A percentile compares a stretch with the other conserved stretches of the same genome.
phyloP scores from a whole-genome alignment of 192 early-diverging fungal genomes.

The Irineochytrium annulatum region DNA sequence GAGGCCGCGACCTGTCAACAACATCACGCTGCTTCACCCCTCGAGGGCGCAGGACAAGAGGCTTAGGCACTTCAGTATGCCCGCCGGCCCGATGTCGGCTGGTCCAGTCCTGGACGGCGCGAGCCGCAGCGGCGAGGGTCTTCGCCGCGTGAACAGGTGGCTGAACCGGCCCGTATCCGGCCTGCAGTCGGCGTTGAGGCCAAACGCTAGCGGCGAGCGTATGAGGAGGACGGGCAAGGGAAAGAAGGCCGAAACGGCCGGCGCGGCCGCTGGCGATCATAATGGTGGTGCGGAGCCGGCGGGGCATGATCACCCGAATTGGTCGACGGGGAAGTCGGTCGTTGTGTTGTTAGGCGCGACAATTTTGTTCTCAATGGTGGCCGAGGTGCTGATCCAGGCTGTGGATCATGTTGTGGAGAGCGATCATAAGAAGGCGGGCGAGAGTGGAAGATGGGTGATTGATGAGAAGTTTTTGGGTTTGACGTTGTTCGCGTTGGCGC shows the following conservation, averaged over 20 bases:
- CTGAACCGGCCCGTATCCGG: neutral
- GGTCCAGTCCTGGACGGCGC: too few relatives aligned
- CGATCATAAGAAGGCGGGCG: constrained; percentile 17
- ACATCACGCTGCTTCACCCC: too few relatives aligned
- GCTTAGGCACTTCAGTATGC: too few relatives aligned
- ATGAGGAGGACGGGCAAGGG: neutral
- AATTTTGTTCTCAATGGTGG: constrained; percentile 78
- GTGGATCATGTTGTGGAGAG: constrained; percentile 74
- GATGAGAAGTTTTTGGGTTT: constrained; percentile 88
- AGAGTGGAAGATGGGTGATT: constrained; percentile 37
- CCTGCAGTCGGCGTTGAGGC: neutral
- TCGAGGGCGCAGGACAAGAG: too few relatives aligned
- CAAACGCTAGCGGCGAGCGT: neutral
- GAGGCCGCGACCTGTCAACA: too few relatives aligned
- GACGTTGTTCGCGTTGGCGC: constrained; percentile 92
- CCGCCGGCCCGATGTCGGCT: too few relatives aligned
- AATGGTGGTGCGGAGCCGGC: constrained; percentile 55
- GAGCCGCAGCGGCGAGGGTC: too few relatives aligned
- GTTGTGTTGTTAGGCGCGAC: constrained; percentile 80
- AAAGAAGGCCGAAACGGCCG: neutral
- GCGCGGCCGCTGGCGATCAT: constrained; percentile 53
- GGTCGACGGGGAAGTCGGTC: constrained; percentile 75
- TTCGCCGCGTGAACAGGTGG: too few relatives aligned
- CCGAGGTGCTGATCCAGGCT: constrained; percentile 86
- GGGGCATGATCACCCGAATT: constrained; percentile 91